Evolutionary conservation across 2,329 filamentous ascomycete species (phyloP), one percentile per base, ranked within the genome.

Genomic region (Fusarium sublunatum): DNA sequence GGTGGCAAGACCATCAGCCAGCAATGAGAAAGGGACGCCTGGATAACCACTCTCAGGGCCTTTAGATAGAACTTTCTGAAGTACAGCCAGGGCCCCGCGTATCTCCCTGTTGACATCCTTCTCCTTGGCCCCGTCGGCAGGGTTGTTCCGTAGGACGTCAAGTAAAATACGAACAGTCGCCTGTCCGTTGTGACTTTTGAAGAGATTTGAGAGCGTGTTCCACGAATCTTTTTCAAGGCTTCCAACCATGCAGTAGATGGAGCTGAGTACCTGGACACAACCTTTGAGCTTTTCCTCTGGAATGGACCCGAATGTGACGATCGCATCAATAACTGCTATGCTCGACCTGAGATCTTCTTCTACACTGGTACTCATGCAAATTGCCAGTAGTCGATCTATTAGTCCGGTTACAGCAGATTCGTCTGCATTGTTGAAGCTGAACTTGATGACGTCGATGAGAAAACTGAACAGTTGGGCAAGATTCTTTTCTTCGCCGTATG

Each of bases 101-200:
- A 89, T 81, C 53, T 88, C 83, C 46, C 86, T 80, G 40, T 80
- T 79, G 15, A 79, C 75, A 46, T 85, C 81, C 53, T 83, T 85
- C 53, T 81, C 81, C 58, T 79, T 79, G 50, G 77, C 73, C n/a
- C 77, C 78, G 36, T 81, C 78, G 1, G 71, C 60, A 2, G 80
- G 75, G 34, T 83, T 79, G 49, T 81, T 80, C 38, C 82, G 81
- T 24, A 90, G 76, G 11, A 88, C 84, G 52, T 88, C 84, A 29
- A 92, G 79, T 22, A 92, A 76, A 24, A 89, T 83, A 51, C 86
- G 82, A 41, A 92, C 82, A 2, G 88, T 88, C 32, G 85, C 85
- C 61, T 91, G 88, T 19, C 89, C 89, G 63, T 91, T 86, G 71
- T 92, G 90, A 2, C 90, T 92, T 68, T 82, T 87, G 78, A 88